A percentile compares a stretch with the other conserved stretches of the same genome.
phyloP scores from a whole-genome alignment of 306 rosid genomes.

The Vigna hirtella region DNA sequence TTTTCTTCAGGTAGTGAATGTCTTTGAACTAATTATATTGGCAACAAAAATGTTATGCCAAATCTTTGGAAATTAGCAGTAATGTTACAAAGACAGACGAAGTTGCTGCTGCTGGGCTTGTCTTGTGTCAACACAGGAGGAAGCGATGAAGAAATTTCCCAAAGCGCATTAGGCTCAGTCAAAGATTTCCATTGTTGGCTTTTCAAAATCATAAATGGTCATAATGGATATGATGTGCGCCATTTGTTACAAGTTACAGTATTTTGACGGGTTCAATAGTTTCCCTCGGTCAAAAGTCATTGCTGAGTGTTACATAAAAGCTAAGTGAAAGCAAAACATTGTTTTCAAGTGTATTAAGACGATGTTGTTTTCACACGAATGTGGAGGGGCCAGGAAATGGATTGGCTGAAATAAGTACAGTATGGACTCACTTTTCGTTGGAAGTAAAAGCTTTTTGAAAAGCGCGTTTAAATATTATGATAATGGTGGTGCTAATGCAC shows the following conservation, averaged over 20 bases:
- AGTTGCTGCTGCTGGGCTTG: conserved; percentile 1
- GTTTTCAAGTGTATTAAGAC: background rate
- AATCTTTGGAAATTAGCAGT: background rate
- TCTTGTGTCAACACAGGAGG: conserved; percentile 16
- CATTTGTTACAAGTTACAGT: conserved; percentile 7
- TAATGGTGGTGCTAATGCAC: background rate
- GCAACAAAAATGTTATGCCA: background rate
- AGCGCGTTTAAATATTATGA: background rate
- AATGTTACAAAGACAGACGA: background rate
- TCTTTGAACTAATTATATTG: background rate
- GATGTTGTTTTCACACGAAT: background rate
- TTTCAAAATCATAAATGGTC: conserved; percentile 23
- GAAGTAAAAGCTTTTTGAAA: background rate
- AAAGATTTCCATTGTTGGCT: conserved; percentile 37
- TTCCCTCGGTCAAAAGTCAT: background rate
- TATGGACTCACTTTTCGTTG: background rate
- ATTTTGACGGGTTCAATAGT: conserved; percentile 44
- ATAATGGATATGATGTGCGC: conserved; percentile 27
- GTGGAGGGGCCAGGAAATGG: conserved; percentile 17
- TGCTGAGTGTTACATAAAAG: conserved; percentile 5
- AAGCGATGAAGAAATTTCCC: background rate
- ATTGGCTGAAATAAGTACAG: background rate
- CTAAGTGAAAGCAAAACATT: conserved; percentile 14
- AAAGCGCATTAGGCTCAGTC: conserved; percentile 23
- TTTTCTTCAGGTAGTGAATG: background rate